These are phyloP conservation scores for Stephanodiscus minutulus DNA, from an alignment of 108 stramenopile genomes.

Conservation along the genomic window DNA sequence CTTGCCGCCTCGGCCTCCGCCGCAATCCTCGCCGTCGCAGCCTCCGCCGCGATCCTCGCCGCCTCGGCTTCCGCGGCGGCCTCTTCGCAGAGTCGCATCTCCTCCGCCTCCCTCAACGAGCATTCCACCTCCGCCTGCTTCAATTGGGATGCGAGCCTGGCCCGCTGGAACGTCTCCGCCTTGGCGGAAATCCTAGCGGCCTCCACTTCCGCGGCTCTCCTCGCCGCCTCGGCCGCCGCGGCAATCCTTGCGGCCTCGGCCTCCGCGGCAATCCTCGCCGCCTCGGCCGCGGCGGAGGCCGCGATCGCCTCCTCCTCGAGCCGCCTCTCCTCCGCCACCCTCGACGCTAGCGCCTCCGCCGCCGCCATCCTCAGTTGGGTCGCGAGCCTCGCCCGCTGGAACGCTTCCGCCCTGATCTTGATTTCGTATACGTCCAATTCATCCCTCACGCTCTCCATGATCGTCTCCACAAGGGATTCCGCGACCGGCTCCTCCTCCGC, in stretches of 20 bases:
- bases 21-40: background rate
- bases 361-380: conserved; percentile 10
- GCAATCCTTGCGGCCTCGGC: conserved; percentile 15
- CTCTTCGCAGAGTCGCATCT: too few relatives aligned
- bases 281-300: conserved; percentile 18
- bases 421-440: background rate
- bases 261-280: conserved; percentile 6
- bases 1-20: conserved; percentile 13
- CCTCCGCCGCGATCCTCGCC: background rate
- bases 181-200: conserved; percentile 1
- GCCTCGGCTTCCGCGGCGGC: conserved; percentile 13
- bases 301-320: conserved; percentile 18
- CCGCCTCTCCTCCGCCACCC: conserved; percentile 35
- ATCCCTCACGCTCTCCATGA: background rate
- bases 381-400: conserved; percentile 18
- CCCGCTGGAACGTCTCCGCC: conserved; percentile 17
- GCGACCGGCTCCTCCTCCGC: conserved; percentile 1
- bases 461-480: background rate
- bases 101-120: conserved; percentile 16
- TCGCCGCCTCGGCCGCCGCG: conserved; percentile 17
- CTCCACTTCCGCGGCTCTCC: conserved; percentile 12
- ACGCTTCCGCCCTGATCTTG: conserved; percentile 1
- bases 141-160: conserved; percentile 11
- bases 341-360: background rate
- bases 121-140: conserved; percentile 5